Base-by-base conservation (phyloP, 1,284 basidiomycete species). In the Cerrena zonata region DNA sequence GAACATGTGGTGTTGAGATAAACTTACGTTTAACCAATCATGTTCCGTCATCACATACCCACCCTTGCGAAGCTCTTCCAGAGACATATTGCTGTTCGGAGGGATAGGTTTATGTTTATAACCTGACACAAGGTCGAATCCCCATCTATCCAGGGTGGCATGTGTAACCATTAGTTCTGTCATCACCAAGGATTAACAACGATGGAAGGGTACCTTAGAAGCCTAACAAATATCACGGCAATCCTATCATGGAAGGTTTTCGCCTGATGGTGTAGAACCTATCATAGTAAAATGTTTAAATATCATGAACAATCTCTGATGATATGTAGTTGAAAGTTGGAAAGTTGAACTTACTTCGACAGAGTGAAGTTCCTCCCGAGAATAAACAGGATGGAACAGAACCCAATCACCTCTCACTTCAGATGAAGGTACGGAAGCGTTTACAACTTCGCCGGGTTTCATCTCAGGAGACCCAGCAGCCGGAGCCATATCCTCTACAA, bases 311-410 rank as follows among this genome's bases (percentile, higher is more conserved):
- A n/a, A n/a, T n/a, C n/a, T n/a, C n/a, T n/a, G n/a, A n/a, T n/a
- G 39, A 27, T 24, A 34, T n/a, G n/a, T n/a, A n/a, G n/a, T n/a
- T n/a, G n/a, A n/a, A n/a, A n/a, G n/a, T n/a, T 10, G 3, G 13
- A 10, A 23, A 22, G 41, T 5, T 5, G 5, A 15, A 49, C 68
- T 38, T 58, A 86, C 86, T 66, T 86, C 73, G 40, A 93, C 87
- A 10, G 84, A 74, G 54, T 82, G 86, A 55, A 96, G 71, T 65
- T 97, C 94, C 42, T 86, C 83, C 15, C 71, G 65, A 4, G 82
- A 75, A 63, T 92, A 91, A 0, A 91, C 89, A 0, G 89, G 89
- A 61, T 91, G 88, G 62, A 90, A 89, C 0, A 91, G 69, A 7
- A 91, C 85, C 86, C 88, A 91, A 61, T 89, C 87, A 2, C 86